Evolutionary conservation across 2,329 filamentous ascomycete species (phyloP), one percentile per base, ranked within the genome.

Genomic region (Penicillium palitans): DNA sequence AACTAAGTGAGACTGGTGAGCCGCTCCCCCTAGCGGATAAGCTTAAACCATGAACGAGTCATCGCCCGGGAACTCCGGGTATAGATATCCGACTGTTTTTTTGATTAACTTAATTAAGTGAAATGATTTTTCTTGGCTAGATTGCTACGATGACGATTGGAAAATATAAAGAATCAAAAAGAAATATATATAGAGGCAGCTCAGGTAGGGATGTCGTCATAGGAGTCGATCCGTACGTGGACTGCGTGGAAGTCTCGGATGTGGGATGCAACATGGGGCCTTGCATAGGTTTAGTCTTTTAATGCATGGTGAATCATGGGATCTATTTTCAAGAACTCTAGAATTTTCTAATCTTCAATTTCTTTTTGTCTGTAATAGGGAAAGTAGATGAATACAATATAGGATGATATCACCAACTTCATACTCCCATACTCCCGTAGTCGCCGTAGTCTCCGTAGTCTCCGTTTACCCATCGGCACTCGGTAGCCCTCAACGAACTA

Each of bases 31-130:
- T 49, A 57, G 49, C 35, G 48, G 48, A 62, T 63, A 51, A 62
- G 61, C 61, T 65, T 65, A 61, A 59, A 41, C 25, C 13, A 51
- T 60, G 61, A 52, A 52, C 60, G 61, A 52, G 59, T 60, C 61
- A 64, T 65, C 47, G 41, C 15, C 5, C 27, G 25, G 41, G n/a
- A 13, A 10, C 10, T 3, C 33, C 40, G 47, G 47, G 24, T 39
- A 24, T 17, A 17, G 15, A 37, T 21, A 15, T n/a, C 39, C 50
- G 39, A 8, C 12, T 2, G 21, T 13, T 19, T 33, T 44, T 33
- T n/a, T 1, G 12, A 12, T 27, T 37, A 25, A 21, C 19, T 21
- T 21, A 21, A 21, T 13, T 27, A 21, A 27, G n/a, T 17, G 27
- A 13, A 35, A 41, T 24, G 19, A 33, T 1, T 19, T 21, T 49